These are phyloP conservation scores for Bruguiera gymnorhiza DNA, from an alignment of 345 rosid species.

Conservation along the genomic window DNA sequence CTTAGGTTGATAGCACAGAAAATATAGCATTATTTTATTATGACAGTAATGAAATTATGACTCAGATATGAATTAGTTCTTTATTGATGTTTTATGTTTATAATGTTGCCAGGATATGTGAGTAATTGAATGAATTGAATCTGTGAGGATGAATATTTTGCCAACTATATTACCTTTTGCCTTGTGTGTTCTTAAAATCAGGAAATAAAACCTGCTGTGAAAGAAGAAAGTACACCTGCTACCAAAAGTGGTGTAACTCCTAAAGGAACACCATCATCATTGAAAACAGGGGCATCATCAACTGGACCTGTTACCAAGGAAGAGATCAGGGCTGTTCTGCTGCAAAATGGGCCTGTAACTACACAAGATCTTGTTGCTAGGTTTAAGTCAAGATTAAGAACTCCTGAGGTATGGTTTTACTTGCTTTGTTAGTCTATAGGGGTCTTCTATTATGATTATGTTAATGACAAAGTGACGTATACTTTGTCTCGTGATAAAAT, in stretches of 20 bases:
- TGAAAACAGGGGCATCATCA: conserved; percentile 38
- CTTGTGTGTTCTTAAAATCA: conserved; percentile 14
- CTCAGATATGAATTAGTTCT: no score
- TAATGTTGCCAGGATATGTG: no score
- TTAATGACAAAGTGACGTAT: not conserved
- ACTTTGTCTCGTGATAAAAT: not conserved
- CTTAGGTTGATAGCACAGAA: no score
- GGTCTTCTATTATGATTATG: not conserved
- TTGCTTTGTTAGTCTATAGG: not conserved
- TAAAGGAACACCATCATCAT: conserved; percentile 45
- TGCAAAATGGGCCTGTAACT: conserved; percentile 75
- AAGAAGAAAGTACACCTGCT: conserved; percentile 23
- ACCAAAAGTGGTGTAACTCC: conserved; percentile 39
- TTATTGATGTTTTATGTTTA: no score
- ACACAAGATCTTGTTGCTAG: conserved; percentile 86
- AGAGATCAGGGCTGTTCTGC: conserved; percentile 75
- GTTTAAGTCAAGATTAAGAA: conserved; percentile 69
- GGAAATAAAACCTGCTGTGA: conserved; percentile 24
- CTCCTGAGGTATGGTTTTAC: conserved; percentile 50
- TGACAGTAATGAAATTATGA: no score
- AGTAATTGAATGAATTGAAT: no score
- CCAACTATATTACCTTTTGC: not conserved
- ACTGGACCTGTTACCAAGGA: conserved; percentile 85
- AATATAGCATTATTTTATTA: no score
- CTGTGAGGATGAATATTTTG: no score